Base-by-base conservation (phyloP, 192 early-diverging fungal genomes). In the Diversispora epigaea region DNA sequence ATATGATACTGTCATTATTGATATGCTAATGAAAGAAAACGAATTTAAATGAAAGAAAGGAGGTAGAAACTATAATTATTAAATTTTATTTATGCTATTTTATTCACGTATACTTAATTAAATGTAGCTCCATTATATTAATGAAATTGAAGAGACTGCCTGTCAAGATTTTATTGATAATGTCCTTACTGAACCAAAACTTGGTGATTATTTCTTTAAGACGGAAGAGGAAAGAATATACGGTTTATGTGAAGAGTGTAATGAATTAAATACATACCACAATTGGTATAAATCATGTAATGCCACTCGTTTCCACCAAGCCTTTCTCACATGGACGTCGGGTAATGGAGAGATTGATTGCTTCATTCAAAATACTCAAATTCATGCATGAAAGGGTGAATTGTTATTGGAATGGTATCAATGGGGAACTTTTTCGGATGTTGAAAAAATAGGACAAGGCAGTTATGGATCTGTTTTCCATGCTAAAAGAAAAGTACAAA, bases 371-470 rank as follows among this genome's bases (percentile, higher is more conserved):
- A 47, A 68, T 1, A 3, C 66, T 68, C 66, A 68, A 68, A 45
- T 68, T 21, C 41, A 68, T 15, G 41, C 66, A 47, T n/a, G 7
- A 6, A 49, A 14, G 1, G 6, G 12, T 45, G 6, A 10, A 21
- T 50, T 50, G 39, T 6, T 68, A n/a, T 66, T 68, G 21, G 66
- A 68, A 50, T 68, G 66, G 66, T 47, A 22, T 17, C 66, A 46
- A 22, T 68, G 22, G 12, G 66, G 49, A 68, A 45, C 11, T 4
- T 68, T 68, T 47, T 47, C 9, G 10, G 49, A 68, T 45, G 22
- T 68, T 17, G 45, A 68, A 68, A 66, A 66, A 66, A 66, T 66
- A 66, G 64, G 64, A 14, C 11, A 66, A 66, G 64, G 64, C n/a
- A 43, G 39, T 32, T 66, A 66, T 45, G 64, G 64, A 66, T 39